These are phyloP conservation scores for Moesziomyces aphidis DNA, from an alignment of 1,284 basidiomycete genomes.

Conservation along the genomic window DNA sequence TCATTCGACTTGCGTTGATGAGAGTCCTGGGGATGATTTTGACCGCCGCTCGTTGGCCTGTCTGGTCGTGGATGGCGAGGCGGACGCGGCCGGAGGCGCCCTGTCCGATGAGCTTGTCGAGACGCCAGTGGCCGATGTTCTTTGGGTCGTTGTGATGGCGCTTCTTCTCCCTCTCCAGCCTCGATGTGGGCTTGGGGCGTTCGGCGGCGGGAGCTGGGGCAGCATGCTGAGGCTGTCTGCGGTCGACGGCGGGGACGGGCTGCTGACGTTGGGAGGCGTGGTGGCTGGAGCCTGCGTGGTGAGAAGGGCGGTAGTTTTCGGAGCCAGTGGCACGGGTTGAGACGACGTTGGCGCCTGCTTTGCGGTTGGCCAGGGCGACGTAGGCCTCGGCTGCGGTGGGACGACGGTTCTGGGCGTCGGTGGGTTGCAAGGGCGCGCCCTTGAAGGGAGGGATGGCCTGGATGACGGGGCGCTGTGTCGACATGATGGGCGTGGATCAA, in stretches of 20 bases:
- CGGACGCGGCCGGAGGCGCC: slow-evolving; percentile 86
- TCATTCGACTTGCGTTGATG: slow-evolving; percentile 77
- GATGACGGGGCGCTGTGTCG: slow-evolving; percentile 35
- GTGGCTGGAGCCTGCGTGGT: slow-evolving; percentile 28
- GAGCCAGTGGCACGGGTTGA: slow-evolving; percentile 35
- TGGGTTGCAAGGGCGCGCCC: slow-evolving; percentile 39
- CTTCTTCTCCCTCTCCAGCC: slow-evolving; percentile 67
- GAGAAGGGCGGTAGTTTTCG: slow-evolving; percentile 38
- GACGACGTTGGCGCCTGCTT: slow-evolving; percentile 41
- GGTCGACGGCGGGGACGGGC: slow-evolving; percentile 30
- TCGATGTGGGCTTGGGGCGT: slow-evolving; percentile 50
- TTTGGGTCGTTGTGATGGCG: slow-evolving; percentile 70
- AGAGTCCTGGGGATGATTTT: slow-evolving; percentile 95
- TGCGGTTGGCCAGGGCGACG: slow-evolving; percentile 39
- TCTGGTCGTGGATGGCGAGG: slow-evolving; percentile 87
- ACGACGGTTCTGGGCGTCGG: slow-evolving; percentile 40
- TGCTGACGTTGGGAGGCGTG: slow-evolving; percentile 42
- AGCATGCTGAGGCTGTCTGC: slow-evolving; percentile 28
- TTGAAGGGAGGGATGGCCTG: slow-evolving; percentile 53
- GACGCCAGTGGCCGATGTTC: slow-evolving; percentile 88
- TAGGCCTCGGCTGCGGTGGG: slow-evolving; percentile 44
- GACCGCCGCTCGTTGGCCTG: slow-evolving; percentile 90
- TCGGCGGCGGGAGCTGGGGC: slow-evolving; percentile 15
- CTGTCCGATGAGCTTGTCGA: slow-evolving; percentile 91
- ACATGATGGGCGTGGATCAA: slow-evolving; percentile 14